These are phyloP conservation scores for Fraxinus velutina DNA, from an alignment of 305 asterid species.

Conservation along the genomic window DNA sequence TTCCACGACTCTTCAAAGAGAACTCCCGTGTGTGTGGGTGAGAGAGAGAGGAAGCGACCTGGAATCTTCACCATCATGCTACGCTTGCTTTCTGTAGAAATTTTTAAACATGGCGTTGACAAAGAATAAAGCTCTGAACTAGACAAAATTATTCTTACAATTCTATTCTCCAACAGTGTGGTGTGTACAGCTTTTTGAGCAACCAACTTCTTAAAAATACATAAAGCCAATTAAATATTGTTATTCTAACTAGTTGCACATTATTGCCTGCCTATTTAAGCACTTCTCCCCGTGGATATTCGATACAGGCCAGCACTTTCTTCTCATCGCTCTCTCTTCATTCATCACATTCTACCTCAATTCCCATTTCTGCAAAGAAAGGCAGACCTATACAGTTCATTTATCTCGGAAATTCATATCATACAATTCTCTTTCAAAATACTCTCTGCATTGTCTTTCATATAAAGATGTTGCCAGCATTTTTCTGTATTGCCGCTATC, in stretches of 20 bases:
- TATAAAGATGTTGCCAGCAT: slow-evolving; percentile 35
- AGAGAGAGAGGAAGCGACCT: slow-evolving; percentile 45
- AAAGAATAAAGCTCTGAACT: slow-evolving; percentile 37
- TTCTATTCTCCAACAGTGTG: slow-evolving; percentile 36
- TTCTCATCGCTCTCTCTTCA: slow-evolving; percentile 45
- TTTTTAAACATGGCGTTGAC: slow-evolving; percentile 53
- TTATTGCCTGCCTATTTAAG: slow-evolving; percentile 64
- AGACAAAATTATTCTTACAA: slow-evolving; percentile 43
- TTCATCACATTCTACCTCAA: slow-evolving; percentile 22
- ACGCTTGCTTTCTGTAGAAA: slow-evolving; percentile 35
- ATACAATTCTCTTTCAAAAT: background rate
- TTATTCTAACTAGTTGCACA: slow-evolving; percentile 39
- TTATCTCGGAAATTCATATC: background rate
- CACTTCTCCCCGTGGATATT: slow-evolving; percentile 38
- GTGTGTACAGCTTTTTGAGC: slow-evolving; percentile 51
- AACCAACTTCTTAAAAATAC: slow-evolving; percentile 48
- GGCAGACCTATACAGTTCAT: slow-evolving; percentile 8
- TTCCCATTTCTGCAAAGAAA: slow-evolving; percentile 23
- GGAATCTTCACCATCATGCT: slow-evolving; percentile 54
- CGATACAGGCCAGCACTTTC: slow-evolving; percentile 52
- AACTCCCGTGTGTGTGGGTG: background rate
- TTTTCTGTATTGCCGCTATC: slow-evolving; percentile 35
- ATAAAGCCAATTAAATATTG: slow-evolving; percentile 24
- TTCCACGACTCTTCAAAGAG: slow-evolving; percentile 22
- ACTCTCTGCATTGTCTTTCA: slow-evolving; percentile 9